Evolutionary conservation across 352 stramenopile genomes (phyloP), one percentile per base, ranked within the genome.

Genomic region (Discostella stelligera): DNA sequence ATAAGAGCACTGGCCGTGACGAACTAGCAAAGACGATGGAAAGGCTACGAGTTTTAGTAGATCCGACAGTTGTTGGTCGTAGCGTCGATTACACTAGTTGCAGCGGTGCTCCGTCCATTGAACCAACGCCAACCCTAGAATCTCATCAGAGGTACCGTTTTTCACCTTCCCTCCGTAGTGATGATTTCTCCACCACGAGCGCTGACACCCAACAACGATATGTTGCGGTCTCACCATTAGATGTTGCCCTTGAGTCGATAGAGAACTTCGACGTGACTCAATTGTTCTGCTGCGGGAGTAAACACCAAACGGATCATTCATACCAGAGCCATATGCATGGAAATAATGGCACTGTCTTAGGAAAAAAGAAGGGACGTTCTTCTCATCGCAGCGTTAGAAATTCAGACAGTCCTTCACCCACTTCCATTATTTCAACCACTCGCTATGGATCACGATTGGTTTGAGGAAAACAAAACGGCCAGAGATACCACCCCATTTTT

Each of bases 261-360:
- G 58, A 80, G 50, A 72, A 67, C 23, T 79, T 83, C 18, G 25
- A 74, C 58, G 54, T 77, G 20, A 37, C 64, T 0, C 49, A 67
- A 55, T 73, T 80, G 65, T 71, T 83, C 53, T 84, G 77, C 49
- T 84, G 77, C 48, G 77, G 75, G 25, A 70, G 71, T 44, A 44
- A 3, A 44, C 37, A 44, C 37, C 37, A 44, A 44, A 44, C 37
- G 7, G 37, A 44, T 44, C 13, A 3, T 44, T 44, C 37, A 32
- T 32, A 32, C 27, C 27, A 6, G 5, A 32, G 27, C 5, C 27
- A 5, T 11, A 44, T 14, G 37, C 37, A 44, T 44, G 37, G 37
- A 44, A 44, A 44, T 44, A 44, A 44, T 44, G 37, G 7, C 37
- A 44, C 13, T 44, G 37, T 44, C 7, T 14, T 44, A 8, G 37